Evolutionary conservation across 345 rosid species (phyloP).

Genomic region (Eucalyptus erythrocorys): DNA sequence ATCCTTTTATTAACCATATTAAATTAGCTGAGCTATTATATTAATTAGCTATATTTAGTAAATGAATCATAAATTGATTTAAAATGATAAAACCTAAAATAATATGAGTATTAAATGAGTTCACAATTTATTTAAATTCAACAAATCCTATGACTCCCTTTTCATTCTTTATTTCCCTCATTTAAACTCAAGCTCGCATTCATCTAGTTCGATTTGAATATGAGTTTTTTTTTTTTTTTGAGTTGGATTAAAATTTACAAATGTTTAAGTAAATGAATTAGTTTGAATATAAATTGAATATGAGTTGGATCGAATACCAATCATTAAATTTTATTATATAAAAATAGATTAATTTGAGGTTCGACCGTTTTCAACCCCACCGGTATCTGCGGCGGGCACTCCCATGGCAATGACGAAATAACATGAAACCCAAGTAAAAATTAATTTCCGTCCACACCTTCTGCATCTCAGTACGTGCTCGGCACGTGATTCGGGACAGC

Average conservation of each 20-base stretch:
- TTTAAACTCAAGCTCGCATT: fast-evolving
- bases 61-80: fast-evolving
- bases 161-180: background rate
- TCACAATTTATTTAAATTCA: fast-evolving
- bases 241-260: background rate
- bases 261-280: background rate
- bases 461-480: background rate
- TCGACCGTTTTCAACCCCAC: too few species aligned
- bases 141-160: fast-evolving
- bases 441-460: background rate
- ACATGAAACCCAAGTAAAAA: background rate
- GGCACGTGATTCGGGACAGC: background rate
- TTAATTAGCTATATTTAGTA: too few species aligned
- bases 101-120: fast-evolving
- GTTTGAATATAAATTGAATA: background rate
- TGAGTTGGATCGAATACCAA: fast-evolving
- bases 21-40: fast-evolving
- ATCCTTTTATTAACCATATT: background rate
- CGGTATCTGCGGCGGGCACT: too few species aligned
- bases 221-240: fast-evolving
- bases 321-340: too few species aligned
- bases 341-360: too few species aligned
- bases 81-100: too few species aligned
- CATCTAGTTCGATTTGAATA: background rate
- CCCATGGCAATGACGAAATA: background rate